Base-by-base conservation (phyloP, 2,329 filamentous ascomycete genomes). In the Fusarium sp. region DNA sequence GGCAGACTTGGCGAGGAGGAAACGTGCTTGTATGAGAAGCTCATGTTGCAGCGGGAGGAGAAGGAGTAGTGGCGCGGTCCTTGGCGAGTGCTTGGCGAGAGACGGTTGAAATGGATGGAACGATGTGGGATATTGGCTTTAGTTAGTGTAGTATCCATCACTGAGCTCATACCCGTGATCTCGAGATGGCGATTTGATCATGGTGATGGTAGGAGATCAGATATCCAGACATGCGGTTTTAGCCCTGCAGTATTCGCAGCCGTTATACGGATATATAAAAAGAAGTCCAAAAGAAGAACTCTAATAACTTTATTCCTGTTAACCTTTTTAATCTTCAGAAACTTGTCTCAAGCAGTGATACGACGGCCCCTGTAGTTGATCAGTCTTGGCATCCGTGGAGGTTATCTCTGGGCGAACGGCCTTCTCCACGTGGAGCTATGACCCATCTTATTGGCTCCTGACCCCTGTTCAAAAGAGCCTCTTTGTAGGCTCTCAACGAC, bases 31-130 rank as follows among this genome's bases (percentile, higher is more conserved):
- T 12, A 44, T 5, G 31, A 42, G 33, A 38, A 58, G 57, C 50
- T 69, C 31, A 22, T n/a, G 39, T 68, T 38, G 54, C 50, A 49
- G 31, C 42, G 50, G 33, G 44, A 44, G 47, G 42, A 46, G 20
- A 25, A 57, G 66, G 57, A 45, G 62, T 57, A 10, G 49, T 62
- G 65, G 68, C 61, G 62, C 39, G 56, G 58, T 41, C 20, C 70
- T 73, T 72, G 70, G 70, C 68, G 46, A 29, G 59, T 6, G 1
- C 67, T 70, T 70, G 67, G 67, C 70, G 29, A 25, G 12, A 17
- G 33, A 15, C 15, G 20, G 15, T 46, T 47, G 38, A 5, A 20
- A 46, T 38, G 29, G 22, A 41, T 18, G 36, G 13, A 25, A 29
- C 17, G 8, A 53, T 52, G 2, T 38, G 25, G 1, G 10, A 36